A percentile compares a stretch with the other conserved stretches of the same genome.
Conservation (phyloP, 139 green algal genomes). For the Picochlorum costavermella region DNA sequence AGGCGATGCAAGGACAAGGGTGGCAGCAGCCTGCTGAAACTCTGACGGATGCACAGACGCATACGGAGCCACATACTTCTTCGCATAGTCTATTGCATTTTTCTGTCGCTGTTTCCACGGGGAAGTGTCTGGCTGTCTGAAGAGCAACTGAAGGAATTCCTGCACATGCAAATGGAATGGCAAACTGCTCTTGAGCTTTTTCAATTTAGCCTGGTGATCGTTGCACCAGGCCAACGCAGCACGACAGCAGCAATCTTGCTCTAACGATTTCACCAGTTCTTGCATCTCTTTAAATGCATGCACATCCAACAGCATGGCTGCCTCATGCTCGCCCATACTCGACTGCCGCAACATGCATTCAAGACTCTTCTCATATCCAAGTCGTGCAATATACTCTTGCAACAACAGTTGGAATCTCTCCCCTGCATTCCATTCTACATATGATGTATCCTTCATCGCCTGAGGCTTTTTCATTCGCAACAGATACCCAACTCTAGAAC, state of each 20-base stretch:
- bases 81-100: slow-evolving; percentile 71
- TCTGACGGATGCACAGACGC: slow-evolving; percentile 56
- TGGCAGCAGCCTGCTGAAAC: slow-evolving; percentile 74
- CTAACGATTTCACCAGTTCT: slow-evolving; percentile 51
- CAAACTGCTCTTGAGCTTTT: slow-evolving; percentile 68
- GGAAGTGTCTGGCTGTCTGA: too few relatives aligned
- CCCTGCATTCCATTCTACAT: too few relatives aligned
- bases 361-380: slow-evolving; percentile 31
- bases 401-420: too few relatives aligned
- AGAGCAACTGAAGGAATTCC: slow-evolving; percentile 63
- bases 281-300: slow-evolving; percentile 63
- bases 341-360: slow-evolving; percentile 15
- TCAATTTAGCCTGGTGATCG: slow-evolving; percentile 51
- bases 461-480: too few relatives aligned
- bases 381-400: slow-evolving; percentile 67
- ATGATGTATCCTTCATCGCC: too few relatives aligned
- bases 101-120: slow-evolving; percentile 62
- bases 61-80: slow-evolving; percentile 63
- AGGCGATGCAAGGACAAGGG: slow-evolving; percentile 55
- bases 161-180: slow-evolving; percentile 83
- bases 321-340: not conserved
- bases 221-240: slow-evolving; percentile 75
- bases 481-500: too few relatives aligned
- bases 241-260: slow-evolving; percentile 41
- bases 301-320: slow-evolving; percentile 50